These are phyloP conservation scores for Ceratocystis diversiconidia DNA, from an alignment of 2,329 filamentous ascomycete species.

Conservation along the genomic window DNA sequence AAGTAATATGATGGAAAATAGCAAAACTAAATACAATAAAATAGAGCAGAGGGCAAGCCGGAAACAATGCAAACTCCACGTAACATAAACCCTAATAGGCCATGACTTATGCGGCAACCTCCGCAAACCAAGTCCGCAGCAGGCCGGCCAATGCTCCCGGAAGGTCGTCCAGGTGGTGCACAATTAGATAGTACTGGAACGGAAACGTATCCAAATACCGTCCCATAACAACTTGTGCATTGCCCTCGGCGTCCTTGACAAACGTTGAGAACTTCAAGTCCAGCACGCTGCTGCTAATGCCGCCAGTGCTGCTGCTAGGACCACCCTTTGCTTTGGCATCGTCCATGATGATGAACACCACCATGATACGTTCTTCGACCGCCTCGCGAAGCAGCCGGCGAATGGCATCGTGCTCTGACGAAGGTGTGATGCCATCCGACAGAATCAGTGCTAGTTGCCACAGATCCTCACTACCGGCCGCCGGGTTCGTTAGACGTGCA, in stretches of 20 bases:
- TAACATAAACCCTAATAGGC: not conserved
- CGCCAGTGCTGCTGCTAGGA: conserved; percentile 22
- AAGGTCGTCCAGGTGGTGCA: conserved; percentile 80
- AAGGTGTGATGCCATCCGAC: conserved; percentile 83
- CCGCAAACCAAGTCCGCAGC: conserved; percentile 89
- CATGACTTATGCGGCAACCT: conserved; percentile 36
- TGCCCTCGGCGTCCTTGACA: conserved; percentile 45
- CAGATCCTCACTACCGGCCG: conserved; percentile 47
- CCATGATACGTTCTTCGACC: conserved; percentile 88
- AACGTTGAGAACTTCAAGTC: conserved; percentile 83
- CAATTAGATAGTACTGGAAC: conserved; percentile 92
- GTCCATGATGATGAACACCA: conserved; percentile 96
- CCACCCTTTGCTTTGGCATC: conserved; percentile 26
- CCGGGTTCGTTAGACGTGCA: conserved; percentile 44
- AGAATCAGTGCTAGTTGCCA: conserved; percentile 94
- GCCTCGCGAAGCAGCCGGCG: conserved; percentile 71
- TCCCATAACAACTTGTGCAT: conserved; percentile 63
- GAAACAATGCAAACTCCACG: not conserved
- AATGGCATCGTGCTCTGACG: conserved; percentile 65
- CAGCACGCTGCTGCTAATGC: conserved; percentile 53
- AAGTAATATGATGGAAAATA: not conserved
- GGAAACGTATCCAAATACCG: conserved; percentile 92
- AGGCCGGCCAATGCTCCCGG: conserved; percentile 76
- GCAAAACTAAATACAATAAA: not conserved
- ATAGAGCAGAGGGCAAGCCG: no score